These are phyloP conservation scores for Ophiostoma novo-ulmi DNA, from an alignment of 2,329 filamentous ascomycete species.

Conservation along the genomic window DNA sequence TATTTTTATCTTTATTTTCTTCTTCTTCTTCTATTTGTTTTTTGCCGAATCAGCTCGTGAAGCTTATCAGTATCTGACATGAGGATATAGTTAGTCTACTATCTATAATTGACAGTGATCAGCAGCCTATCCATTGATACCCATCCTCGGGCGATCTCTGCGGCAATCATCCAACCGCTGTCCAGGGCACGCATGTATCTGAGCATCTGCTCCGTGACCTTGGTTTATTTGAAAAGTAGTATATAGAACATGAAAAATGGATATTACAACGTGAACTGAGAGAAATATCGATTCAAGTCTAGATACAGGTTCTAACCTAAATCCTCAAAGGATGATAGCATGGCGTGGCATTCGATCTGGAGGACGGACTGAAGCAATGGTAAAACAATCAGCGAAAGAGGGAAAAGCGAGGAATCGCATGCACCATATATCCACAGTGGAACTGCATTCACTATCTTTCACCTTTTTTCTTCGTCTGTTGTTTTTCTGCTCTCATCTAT, in stretches of 20 bases:
- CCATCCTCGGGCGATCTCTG: background rate
- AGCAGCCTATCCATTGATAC: background rate
- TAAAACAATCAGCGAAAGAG: background rate
- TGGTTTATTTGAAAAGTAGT: background rate
- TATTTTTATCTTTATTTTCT: background rate
- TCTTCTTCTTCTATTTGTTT: background rate
- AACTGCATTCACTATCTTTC: background rate
- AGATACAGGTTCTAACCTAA: background rate
- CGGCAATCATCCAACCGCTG: constrained; percentile 3
- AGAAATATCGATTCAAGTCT: background rate
- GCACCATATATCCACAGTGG: background rate
- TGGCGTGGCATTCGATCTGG: background rate
- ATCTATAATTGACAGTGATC: background rate
- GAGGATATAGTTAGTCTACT: background rate
- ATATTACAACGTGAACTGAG: background rate
- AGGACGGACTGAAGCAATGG: background rate
- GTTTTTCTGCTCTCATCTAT: background rate
- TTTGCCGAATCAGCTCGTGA: background rate
- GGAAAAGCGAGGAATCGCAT: background rate
- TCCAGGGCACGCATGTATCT: background rate
- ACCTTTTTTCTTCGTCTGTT: background rate
- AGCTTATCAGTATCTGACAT: background rate
- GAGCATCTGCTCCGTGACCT: background rate
- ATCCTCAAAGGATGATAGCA: background rate
- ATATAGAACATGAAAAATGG: background rate